Evolutionary conservation across 306 rosid genomes (phyloP).

Genomic region (Lupinus albus): DNA sequence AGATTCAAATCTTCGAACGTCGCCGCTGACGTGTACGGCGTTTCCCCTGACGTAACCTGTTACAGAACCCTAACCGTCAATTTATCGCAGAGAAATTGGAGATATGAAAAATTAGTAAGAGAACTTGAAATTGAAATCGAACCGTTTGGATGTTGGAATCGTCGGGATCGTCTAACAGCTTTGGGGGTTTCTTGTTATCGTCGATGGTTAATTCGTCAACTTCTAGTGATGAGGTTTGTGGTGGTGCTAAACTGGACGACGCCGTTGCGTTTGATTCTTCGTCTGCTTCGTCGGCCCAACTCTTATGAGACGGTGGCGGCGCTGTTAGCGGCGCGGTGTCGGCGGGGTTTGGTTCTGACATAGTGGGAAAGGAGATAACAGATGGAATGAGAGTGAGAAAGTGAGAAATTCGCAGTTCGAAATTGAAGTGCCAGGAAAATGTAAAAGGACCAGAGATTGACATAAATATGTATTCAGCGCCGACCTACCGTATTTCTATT

Average conservation of each 20-base stretch:
- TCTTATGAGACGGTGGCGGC: conserved; percentile 24
- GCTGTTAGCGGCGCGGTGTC: conserved; percentile 3
- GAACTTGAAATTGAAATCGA: background rate
- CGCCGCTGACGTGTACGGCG: conserved; percentile 83
- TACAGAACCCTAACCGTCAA: conserved; percentile 9
- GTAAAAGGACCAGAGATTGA: too few relatives aligned
- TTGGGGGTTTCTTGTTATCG: conserved; percentile 44
- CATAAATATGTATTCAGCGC: too few relatives aligned
- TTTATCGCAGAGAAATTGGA: background rate
- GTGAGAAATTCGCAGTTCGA: background rate
- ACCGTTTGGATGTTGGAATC: conserved; percentile 80
- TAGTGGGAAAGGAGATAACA: background rate
- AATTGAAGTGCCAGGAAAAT: background rate
- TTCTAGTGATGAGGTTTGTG: conserved; percentile 38
- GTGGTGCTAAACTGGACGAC: conserved; percentile 33
- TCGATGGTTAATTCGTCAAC: conserved; percentile 53
- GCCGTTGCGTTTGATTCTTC: conserved; percentile 42
- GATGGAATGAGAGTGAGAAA: background rate
- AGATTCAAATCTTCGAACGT: conserved; percentile 71
- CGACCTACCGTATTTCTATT: too few relatives aligned
- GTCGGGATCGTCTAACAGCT: conserved; percentile 74
- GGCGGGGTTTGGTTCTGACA: conserved; percentile 35
- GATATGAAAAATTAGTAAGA: background rate
- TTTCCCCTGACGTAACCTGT: conserved; percentile 68
- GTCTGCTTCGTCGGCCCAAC: conserved; percentile 68